These are phyloP conservation scores for Sequoia sempervirens DNA, from an alignment of 75 land plant species.

Conservation along the genomic window DNA sequence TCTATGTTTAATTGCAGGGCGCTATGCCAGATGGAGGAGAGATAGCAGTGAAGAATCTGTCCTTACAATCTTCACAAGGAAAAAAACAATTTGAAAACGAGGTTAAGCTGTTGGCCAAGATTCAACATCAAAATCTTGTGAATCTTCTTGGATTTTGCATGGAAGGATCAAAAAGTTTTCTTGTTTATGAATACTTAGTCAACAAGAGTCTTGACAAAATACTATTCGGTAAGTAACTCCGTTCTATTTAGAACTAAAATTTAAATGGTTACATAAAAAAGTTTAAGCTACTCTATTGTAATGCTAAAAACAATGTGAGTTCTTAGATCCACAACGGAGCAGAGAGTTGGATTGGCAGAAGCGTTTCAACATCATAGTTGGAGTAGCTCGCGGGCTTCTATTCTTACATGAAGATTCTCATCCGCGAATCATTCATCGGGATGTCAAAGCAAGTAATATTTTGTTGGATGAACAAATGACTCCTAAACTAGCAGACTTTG, in stretches of 20 bases:
- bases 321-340: background rate
- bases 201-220: slow-evolving; percentile 16
- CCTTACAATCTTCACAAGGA: slow-evolving; percentile 15
- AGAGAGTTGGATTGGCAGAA: slow-evolving; percentile 6
- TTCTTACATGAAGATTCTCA: slow-evolving; percentile 13
- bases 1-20: slow-evolving; percentile 7
- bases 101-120: slow-evolving; percentile 10
- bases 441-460: slow-evolving; percentile 7
- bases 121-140: slow-evolving; percentile 31
- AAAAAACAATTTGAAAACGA: slow-evolving; percentile 23
- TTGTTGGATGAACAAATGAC: background rate
- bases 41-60: slow-evolving; percentile 22
- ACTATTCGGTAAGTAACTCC: slow-evolving; percentile 6
- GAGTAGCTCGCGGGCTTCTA: slow-evolving; percentile 13
- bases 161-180: slow-evolving; percentile 12
- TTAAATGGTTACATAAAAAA: too few species aligned
- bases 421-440: slow-evolving; percentile 15
- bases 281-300: too few species aligned
- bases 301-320: too few species aligned
- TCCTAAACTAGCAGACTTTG: background rate
- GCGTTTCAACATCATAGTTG: slow-evolving; percentile 7
- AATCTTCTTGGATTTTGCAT: slow-evolving; percentile 23
- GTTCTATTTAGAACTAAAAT: too few species aligned
- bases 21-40: slow-evolving; percentile 10
- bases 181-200: slow-evolving; percentile 23